These are phyloP conservation scores for Lactifluus echinatus DNA, from an alignment of 768 basidiomycete genomes.

Conservation along the genomic window DNA sequence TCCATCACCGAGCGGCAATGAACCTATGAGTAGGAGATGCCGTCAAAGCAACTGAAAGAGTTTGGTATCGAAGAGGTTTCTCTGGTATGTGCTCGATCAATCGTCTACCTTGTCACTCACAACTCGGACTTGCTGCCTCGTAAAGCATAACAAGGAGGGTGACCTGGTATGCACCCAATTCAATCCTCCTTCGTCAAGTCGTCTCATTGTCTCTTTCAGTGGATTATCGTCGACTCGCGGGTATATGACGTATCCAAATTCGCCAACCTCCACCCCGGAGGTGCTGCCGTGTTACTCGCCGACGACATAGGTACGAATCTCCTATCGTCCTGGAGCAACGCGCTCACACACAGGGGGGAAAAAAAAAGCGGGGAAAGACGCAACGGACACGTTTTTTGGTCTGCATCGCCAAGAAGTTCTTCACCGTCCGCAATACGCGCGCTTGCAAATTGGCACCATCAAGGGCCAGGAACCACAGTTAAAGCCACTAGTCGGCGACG, in stretches of 20 bases:
- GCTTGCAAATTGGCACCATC: constrained; percentile 59
- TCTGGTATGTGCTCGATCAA: constrained; percentile 36
- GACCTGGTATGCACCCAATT: constrained; percentile 49
- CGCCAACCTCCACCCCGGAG: constrained; percentile 79
- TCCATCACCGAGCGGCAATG: too few relatives aligned
- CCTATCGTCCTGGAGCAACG: background rate
- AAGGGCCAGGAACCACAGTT: constrained; percentile 49
- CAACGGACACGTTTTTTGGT: constrained; percentile 76
- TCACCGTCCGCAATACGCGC: constrained; percentile 58
- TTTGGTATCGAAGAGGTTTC: constrained; percentile 55
- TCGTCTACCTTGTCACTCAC: background rate
- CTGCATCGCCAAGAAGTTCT: constrained; percentile 81
- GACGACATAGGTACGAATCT: constrained; percentile 45
- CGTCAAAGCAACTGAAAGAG: constrained; percentile 25
- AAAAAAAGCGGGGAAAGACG: constrained; percentile 54
- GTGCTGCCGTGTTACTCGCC: constrained; percentile 62
- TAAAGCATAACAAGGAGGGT: constrained; percentile 82
- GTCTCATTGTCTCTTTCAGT: constrained; percentile 34
- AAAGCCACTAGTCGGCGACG: constrained; percentile 46
- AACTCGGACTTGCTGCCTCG: background rate
- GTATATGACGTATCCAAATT: constrained; percentile 81
- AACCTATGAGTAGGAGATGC: constrained; percentile 9
- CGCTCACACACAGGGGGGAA: background rate
- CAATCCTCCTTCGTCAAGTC: background rate
- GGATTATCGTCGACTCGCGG: constrained; percentile 74